phyloP scores from a whole-genome alignment of 2,329 filamentous ascomycete genomes.

The Tolypocladium ophioglossoides region DNA sequence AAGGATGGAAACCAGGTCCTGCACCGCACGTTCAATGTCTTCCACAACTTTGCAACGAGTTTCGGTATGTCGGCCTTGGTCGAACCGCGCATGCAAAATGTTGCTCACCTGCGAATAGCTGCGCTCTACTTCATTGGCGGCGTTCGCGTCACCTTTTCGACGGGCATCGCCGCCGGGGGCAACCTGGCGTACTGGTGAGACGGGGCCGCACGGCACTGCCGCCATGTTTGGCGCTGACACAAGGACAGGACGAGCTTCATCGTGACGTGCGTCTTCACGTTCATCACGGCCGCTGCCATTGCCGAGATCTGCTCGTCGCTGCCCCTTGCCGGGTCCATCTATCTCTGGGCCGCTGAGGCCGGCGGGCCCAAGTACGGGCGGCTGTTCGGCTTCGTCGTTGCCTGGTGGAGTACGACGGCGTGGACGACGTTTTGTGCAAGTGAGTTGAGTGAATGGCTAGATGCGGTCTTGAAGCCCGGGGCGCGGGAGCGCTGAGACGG shows the following conservation, averaged over 20 bases:
- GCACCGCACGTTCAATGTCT: neutral
- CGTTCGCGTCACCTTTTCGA: slow-evolving; percentile 50
- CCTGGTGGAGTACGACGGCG: slow-evolving; percentile 52
- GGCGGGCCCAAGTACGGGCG: slow-evolving; percentile 44
- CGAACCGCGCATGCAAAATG: too few relatives aligned
- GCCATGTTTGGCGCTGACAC: neutral
- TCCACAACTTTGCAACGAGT: neutral
- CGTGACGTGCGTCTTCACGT: slow-evolving; percentile 48
- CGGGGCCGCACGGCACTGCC: neutral
- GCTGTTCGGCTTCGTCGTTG: slow-evolving; percentile 49
- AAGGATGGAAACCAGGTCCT: neutral
- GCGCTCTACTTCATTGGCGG: slow-evolving; percentile 51
- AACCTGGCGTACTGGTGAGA: slow-evolving; percentile 48
- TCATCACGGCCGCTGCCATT: slow-evolving; percentile 49
- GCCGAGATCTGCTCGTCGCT: slow-evolving; percentile 51
- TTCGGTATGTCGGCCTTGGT: neutral
- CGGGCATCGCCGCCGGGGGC: slow-evolving; percentile 49
- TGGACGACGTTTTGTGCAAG: slow-evolving; percentile 50
- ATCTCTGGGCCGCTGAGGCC: slow-evolving; percentile 50
- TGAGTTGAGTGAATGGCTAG: slow-evolving; percentile 7
- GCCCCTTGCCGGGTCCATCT: slow-evolving; percentile 48
- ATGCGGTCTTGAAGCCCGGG: neutral
- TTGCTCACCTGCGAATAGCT: too few relatives aligned
- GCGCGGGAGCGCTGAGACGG: neutral
- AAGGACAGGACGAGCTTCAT: slow-evolving; percentile 44